Evolutionary conservation across 148 eudicot species (phyloP).

Genomic region (Fagopyrum homotropicum): DNA sequence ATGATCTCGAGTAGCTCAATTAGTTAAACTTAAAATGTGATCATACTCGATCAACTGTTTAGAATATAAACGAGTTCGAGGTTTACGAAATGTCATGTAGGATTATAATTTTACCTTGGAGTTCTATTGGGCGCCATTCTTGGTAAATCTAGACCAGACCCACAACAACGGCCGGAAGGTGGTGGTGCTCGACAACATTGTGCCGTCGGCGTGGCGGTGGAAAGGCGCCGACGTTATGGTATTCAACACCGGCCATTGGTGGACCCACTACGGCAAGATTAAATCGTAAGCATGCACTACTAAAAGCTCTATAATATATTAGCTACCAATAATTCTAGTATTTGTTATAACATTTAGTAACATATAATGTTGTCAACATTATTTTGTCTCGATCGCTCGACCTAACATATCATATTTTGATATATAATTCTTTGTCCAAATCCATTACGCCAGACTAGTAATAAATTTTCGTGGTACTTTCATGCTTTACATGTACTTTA

Average conservation of each 20-base stretch:
- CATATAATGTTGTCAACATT: too few relatives aligned
- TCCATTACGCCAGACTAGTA: neutral
- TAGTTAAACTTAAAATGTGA: too few relatives aligned
- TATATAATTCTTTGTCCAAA: neutral
- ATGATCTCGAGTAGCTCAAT: too few relatives aligned
- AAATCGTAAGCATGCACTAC: slow-evolving; percentile 24
- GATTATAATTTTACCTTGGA: slow-evolving; percentile 48
- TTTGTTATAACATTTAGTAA: too few relatives aligned
- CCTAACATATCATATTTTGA: neutral
- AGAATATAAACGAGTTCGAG: too few relatives aligned
- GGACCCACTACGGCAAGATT: slow-evolving; percentile 35
- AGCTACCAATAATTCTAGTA: too few relatives aligned
- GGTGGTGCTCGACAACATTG: slow-evolving; percentile 33
- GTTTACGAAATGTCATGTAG: slow-evolving; percentile 11
- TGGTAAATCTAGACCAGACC: slow-evolving; percentile 26
- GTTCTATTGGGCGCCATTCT: slow-evolving; percentile 56
- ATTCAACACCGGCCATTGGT: slow-evolving; percentile 61
- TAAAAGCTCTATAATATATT: too few relatives aligned
- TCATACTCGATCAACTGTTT: too few relatives aligned
- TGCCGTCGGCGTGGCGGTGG: slow-evolving; percentile 24
- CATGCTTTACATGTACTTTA: too few relatives aligned
- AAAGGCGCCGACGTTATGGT: slow-evolving; percentile 54
- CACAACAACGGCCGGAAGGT: slow-evolving; percentile 26
- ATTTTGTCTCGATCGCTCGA: too few relatives aligned
- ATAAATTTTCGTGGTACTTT: too few relatives aligned